Conservation (phyloP, 495 filamentous ascomycete genomes). For the Xylaria telfairii region DNA sequence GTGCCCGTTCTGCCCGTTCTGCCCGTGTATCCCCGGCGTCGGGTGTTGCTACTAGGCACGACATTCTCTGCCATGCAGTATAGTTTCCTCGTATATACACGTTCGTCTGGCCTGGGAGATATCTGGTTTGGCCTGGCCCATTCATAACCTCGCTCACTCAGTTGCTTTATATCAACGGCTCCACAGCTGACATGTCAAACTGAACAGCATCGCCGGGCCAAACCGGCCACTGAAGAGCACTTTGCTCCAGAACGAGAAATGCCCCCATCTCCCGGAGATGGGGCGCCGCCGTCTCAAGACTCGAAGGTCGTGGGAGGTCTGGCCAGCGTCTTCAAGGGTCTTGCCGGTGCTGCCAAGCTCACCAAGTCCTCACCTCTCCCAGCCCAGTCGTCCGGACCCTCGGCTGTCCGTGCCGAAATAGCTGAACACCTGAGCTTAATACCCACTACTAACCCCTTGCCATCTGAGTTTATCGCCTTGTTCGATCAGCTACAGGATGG, state of each 20-base stretch:
- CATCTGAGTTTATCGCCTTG: slow-evolving; percentile 49
- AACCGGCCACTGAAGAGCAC: slow-evolving; percentile 45
- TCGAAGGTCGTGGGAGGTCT: slow-evolving; percentile 54
- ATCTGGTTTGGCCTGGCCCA: background rate
- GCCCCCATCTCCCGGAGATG: slow-evolving; percentile 63
- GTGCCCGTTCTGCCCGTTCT: background rate
- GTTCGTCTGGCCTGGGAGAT: background rate
- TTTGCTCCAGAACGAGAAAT: slow-evolving; percentile 48
- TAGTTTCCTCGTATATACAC: background rate
- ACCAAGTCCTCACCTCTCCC: slow-evolving; percentile 50
- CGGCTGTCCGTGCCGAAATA: slow-evolving; percentile 37
- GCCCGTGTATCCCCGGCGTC: background rate
- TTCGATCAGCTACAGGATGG: slow-evolving; percentile 54
- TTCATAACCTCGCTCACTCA: background rate
- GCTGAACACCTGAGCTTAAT: slow-evolving; percentile 42
- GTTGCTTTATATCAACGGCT: slow-evolving; percentile 10
- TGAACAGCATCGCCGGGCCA: slow-evolving; percentile 53
- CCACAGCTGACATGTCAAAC: slow-evolving; percentile 51
- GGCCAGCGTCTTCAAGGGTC: slow-evolving; percentile 62
- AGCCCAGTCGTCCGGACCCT: slow-evolving; percentile 38
- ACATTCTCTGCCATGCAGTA: background rate
- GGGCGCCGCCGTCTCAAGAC: slow-evolving; percentile 54
- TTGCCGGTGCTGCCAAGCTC: slow-evolving; percentile 53
- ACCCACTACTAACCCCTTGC: slow-evolving; percentile 40
- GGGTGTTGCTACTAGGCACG: background rate